These are phyloP conservation scores for Jacaranda mimosifolia DNA, from an alignment of 257 asterid species.

Conservation along the genomic window DNA sequence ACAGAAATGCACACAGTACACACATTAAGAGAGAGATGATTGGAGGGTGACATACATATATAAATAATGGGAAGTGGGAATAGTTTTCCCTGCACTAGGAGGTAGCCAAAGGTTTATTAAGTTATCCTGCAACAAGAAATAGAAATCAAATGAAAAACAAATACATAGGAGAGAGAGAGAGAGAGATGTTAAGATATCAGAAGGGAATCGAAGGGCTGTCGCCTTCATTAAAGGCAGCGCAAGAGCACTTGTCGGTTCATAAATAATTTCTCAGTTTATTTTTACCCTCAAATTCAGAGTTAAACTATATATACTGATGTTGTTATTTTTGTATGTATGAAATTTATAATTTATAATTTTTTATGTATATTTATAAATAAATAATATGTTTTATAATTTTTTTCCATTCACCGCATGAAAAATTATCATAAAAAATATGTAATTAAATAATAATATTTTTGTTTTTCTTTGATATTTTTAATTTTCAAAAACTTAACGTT, in stretches of 20 bases:
- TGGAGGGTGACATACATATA: background rate
- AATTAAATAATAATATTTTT: too few relatives aligned
- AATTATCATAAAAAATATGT: too few relatives aligned
- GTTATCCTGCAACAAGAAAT: slow-evolving; percentile 24
- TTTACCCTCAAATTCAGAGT: slow-evolving; percentile 14
- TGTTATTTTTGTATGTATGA: too few relatives aligned
- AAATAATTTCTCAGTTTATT: slow-evolving; percentile 13
- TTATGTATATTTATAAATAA: too few relatives aligned
- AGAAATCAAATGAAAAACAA: background rate
- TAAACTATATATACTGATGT: background rate
- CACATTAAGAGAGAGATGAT: slow-evolving; percentile 2
- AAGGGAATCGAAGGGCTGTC: slow-evolving; percentile 46
- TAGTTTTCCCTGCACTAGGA: slow-evolving; percentile 1
- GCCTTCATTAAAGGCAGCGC: slow-evolving; percentile 44
- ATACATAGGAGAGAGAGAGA: slow-evolving; percentile 7
- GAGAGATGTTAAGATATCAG: slow-evolving; percentile 11
- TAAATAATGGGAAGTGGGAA: background rate
- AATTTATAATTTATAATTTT: too few relatives aligned
- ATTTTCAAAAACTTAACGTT: too few relatives aligned
- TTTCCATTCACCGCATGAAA: too few relatives aligned
- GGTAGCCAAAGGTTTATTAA: too few relatives aligned
- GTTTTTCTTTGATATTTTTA: too few relatives aligned
- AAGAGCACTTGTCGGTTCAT: slow-evolving; percentile 47
- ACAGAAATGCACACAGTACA: slow-evolving; percentile 18
- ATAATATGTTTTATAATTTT: too few relatives aligned